Evolutionary conservation across 495 filamentous ascomycete genomes (phyloP).

Genomic region (Penicillium canescens): DNA sequence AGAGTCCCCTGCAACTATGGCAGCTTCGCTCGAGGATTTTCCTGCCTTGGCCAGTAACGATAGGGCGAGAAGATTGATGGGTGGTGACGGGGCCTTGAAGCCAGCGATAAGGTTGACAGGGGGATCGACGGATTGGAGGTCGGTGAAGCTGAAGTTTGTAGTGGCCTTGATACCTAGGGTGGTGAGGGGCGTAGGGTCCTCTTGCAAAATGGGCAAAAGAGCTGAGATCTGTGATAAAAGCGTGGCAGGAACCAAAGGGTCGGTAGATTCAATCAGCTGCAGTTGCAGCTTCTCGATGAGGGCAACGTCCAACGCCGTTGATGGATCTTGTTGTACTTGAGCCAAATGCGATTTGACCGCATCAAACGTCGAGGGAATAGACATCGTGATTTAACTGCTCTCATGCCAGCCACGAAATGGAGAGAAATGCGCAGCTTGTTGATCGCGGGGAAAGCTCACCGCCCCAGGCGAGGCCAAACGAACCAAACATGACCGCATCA

Average conservation of each 20-base stretch:
- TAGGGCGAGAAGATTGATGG: slow-evolving; percentile 71
- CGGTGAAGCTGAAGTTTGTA: slow-evolving; percentile 40
- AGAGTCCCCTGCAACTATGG: slow-evolving; percentile 66
- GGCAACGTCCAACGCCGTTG: slow-evolving; percentile 33
- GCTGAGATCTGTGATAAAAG: slow-evolving; percentile 48
- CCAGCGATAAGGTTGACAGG: slow-evolving; percentile 49
- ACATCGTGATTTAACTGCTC: slow-evolving; percentile 23
- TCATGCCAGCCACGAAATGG: background rate
- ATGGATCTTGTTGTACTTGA: slow-evolving; percentile 36
- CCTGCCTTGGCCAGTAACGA: slow-evolving; percentile 72
- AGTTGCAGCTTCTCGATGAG: slow-evolving; percentile 44
- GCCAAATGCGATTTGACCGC: slow-evolving; percentile 39
- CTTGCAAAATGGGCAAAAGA: slow-evolving; percentile 47
- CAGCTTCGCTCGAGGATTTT: slow-evolving; percentile 57
- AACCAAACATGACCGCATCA: slow-evolving; percentile 23
- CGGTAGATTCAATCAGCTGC: slow-evolving; percentile 40
- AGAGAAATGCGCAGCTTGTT: background rate
- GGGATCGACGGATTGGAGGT: slow-evolving; percentile 46
- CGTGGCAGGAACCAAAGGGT: slow-evolving; percentile 35
- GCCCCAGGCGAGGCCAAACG: slow-evolving; percentile 17
- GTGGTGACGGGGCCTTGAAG: slow-evolving; percentile 59
- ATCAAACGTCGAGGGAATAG: slow-evolving; percentile 39
- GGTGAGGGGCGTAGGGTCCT: slow-evolving; percentile 52
- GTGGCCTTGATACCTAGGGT: slow-evolving; percentile 42
- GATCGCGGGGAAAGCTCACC: slow-evolving; percentile 15